These are phyloP conservation scores for Xylaria telfairii DNA, from an alignment of 495 filamentous ascomycete species.

Conservation along the genomic window DNA sequence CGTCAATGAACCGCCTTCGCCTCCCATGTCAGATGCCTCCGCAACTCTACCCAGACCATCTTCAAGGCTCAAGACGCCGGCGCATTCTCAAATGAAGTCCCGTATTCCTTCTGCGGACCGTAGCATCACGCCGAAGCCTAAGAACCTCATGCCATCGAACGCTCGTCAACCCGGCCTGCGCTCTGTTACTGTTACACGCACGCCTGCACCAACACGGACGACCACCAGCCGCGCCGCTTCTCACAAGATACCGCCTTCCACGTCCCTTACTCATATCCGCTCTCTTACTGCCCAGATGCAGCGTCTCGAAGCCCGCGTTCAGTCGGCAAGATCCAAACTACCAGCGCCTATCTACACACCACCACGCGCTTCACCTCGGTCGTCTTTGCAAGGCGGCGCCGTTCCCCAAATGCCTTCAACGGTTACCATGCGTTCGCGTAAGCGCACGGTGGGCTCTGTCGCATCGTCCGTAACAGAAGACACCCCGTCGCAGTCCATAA, in stretches of 20 bases:
- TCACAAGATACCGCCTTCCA: conserved; percentile 72
- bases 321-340: conserved; percentile 90
- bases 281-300: conserved; percentile 96
- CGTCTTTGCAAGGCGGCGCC: conserved; percentile 53
- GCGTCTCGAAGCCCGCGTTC: conserved; percentile 87
- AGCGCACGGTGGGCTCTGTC: conserved; percentile 71
- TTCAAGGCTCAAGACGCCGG: conserved; percentile 40
- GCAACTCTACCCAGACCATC: conserved; percentile 63
- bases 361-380: conserved; percentile 77
- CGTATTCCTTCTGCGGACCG: conserved; percentile 56
- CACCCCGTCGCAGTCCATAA: conserved; percentile 45
- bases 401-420: conserved; percentile 68
- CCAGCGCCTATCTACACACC: conserved; percentile 81
- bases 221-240: conserved; percentile 45
- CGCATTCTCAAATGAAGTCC: conserved; percentile 47
- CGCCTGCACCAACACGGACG: conserved; percentile 36
- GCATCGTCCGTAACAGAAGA: conserved; percentile 56
- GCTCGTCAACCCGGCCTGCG: conserved; percentile 44
- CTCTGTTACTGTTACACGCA: conserved; percentile 43
- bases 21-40: conserved; percentile 76
- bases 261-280: conserved; percentile 90
- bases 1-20: conserved; percentile 61
- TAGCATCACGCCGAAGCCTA: conserved; percentile 58
- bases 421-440: conserved; percentile 77
- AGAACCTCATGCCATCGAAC: conserved; percentile 37